Evolutionary conservation across 257 asterid species (phyloP).

Genomic region (Henckelia pumila): DNA sequence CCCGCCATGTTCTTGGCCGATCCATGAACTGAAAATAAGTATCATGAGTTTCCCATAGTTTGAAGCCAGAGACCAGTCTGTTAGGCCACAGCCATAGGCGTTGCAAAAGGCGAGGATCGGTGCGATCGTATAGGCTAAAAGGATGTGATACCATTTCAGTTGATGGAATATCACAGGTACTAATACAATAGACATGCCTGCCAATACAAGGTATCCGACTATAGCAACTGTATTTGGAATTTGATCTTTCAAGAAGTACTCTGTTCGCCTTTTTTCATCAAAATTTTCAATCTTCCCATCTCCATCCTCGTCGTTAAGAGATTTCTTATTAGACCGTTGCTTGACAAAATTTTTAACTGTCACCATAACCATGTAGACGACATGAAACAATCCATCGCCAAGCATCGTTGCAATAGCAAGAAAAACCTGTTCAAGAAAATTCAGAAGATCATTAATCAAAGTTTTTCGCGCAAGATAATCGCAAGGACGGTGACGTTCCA

Average conservation of each 20-base stretch:
- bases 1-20: slow-evolving; percentile 52
- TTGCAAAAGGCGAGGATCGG: slow-evolving; percentile 65
- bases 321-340: not conserved
- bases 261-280: slow-evolving; percentile 27
- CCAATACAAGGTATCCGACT: slow-evolving; percentile 40
- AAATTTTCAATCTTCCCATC: not conserved
- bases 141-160: slow-evolving; percentile 54
- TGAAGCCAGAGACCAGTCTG: slow-evolving; percentile 62
- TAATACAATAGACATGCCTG: slow-evolving; percentile 36
- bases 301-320: not conserved
- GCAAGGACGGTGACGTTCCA: not conserved
- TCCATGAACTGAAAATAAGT: slow-evolving; percentile 60
- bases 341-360: slow-evolving; percentile 7
- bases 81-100: slow-evolving; percentile 55
- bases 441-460: not conserved
- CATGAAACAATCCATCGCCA: slow-evolving; percentile 52
- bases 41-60: slow-evolving; percentile 58
- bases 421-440: slow-evolving; percentile 29
- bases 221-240: slow-evolving; percentile 48
- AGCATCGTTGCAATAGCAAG: slow-evolving; percentile 47
- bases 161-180: slow-evolving; percentile 56
- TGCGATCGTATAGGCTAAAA: slow-evolving; percentile 44
- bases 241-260: slow-evolving; percentile 51
- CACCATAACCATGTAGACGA: slow-evolving; percentile 29
- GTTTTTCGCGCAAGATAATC: not conserved